These are phyloP conservation scores for Physcomitrium patens DNA, from an alignment of 225 moss, liverwort and hornwort genomes.

Conservation along the genomic window DNA sequence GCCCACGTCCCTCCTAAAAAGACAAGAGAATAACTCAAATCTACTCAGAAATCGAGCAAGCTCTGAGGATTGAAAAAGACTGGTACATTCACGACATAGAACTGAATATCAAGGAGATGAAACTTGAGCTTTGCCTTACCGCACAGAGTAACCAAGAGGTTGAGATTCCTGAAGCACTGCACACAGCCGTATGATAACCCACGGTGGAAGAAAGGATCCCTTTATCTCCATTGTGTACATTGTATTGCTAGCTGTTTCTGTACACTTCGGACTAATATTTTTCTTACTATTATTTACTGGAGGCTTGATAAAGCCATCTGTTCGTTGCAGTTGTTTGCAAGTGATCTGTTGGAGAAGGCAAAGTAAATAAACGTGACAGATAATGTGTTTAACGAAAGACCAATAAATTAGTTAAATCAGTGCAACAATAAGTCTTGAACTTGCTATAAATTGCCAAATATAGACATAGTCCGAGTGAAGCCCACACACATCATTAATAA, in stretches of 20 bases:
- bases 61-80: no score
- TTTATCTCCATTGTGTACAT: slow-evolving; percentile 79
- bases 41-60: no score
- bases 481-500: background rate
- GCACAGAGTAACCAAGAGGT: slow-evolving; percentile 70
- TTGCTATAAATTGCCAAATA: background rate
- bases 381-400: background rate
- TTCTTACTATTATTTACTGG: slow-evolving; percentile 40
- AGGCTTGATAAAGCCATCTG: slow-evolving; percentile 52
- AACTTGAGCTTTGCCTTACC: slow-evolving; percentile 46
- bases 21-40: no score
- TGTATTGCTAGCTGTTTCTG: slow-evolving; percentile 39
- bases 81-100: background rate
- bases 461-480: background rate
- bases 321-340: slow-evolving; percentile 74
- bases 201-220: slow-evolving; percentile 77
- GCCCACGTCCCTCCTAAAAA: no score
- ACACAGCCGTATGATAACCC: slow-evolving; percentile 77
- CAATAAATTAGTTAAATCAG: background rate
- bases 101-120: background rate
- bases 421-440: background rate
- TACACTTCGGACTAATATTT: slow-evolving; percentile 31
- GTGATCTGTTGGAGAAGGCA: slow-evolving; percentile 40
- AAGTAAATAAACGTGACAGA: background rate
- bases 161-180: slow-evolving; percentile 81